phyloP scores from a whole-genome alignment of 2,329 filamentous ascomycete species.

The Ophiostoma pallidulum region DNA sequence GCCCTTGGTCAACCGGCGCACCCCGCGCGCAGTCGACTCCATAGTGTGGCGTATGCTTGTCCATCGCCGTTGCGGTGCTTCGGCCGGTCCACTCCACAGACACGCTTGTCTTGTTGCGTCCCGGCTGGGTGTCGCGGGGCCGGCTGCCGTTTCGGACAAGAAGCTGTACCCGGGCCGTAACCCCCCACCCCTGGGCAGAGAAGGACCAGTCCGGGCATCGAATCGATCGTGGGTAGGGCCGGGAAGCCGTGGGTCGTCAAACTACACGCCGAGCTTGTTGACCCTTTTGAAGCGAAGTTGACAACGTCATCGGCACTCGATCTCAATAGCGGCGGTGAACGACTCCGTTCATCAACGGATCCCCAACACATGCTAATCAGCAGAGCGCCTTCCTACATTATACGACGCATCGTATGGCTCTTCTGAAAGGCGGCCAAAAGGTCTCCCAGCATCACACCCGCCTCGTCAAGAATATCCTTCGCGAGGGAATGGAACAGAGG shows the following conservation, averaged over 20 bases:
- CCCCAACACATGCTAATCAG: no score
- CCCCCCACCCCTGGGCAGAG: no score
- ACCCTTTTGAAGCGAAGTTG: conserved; percentile 21
- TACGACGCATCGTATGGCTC: conserved; percentile 9
- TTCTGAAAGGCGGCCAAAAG: conserved; percentile 27
- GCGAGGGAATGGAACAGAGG: conserved; percentile 42
- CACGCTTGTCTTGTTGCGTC: conserved; percentile 47
- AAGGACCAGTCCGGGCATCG: conserved; percentile 23
- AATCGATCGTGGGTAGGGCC: conserved; percentile 26
- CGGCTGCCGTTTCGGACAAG: no score
- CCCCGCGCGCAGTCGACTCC: conserved; percentile 47
- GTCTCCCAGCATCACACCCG: conserved; percentile 46
- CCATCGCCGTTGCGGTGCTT: conserved; percentile 45
- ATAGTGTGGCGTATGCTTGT: conserved; percentile 43
- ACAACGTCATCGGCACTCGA: conserved; percentile 18
- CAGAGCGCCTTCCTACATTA: no score
- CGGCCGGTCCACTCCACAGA: conserved; percentile 46
- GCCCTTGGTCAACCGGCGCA: conserved; percentile 28
- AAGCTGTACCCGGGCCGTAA: neutral
- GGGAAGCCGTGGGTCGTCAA: conserved; percentile 30
- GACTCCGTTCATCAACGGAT: no score
- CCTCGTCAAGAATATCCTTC: conserved; percentile 46
- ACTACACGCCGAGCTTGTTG: conserved; percentile 35
- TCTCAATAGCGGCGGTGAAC: conserved; percentile 12
- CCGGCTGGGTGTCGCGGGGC: conserved; percentile 32